phyloP scores from a whole-genome alignment of 2,329 filamentous ascomycete genomes.

The Daldinia sp. region DNA sequence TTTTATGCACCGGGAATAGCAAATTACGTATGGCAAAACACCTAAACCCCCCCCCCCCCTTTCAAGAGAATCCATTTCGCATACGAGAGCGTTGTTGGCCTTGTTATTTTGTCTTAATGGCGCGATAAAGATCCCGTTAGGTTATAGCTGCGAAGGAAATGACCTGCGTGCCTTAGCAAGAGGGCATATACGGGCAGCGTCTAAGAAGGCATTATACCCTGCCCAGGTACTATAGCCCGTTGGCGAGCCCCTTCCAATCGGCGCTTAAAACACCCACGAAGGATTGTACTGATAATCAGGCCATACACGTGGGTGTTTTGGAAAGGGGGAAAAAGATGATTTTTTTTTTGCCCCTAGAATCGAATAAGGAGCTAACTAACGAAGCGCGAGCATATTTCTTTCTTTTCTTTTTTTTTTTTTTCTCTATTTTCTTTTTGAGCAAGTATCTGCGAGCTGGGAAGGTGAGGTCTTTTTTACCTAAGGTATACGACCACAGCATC shows the following conservation, averaged over 20 bases:
- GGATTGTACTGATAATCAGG: slow-evolving; percentile 32
- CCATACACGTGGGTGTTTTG: slow-evolving; percentile 16
- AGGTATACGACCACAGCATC: neutral
- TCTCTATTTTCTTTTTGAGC: slow-evolving; percentile 1
- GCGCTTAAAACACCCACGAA: slow-evolving; percentile 13
- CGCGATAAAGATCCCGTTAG: slow-evolving; percentile 15
- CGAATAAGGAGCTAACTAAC: slow-evolving; percentile 16
- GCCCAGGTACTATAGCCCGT: slow-evolving; percentile 4
- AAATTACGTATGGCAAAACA: slow-evolving; percentile 11
- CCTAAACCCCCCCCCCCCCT: neutral
- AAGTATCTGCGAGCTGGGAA: slow-evolving; percentile 35
- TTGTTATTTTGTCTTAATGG: slow-evolving; percentile 22
- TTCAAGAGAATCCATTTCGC: slow-evolving; percentile 3
- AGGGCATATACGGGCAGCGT: slow-evolving; percentile 4
- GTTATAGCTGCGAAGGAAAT: neutral
- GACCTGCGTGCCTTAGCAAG: neutral
- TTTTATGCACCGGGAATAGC: slow-evolving; percentile 29
- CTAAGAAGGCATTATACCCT: slow-evolving; percentile 13
- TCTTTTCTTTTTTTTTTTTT: too few species aligned
- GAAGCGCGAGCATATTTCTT: neutral
- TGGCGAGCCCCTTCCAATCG: slow-evolving; percentile 24
- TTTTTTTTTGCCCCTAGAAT: slow-evolving; percentile 7
- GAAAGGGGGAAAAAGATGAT: slow-evolving; percentile 2
- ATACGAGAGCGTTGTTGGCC: slow-evolving; percentile 11
- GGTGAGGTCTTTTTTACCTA: neutral